Base-by-base conservation (phyloP, 2,329 filamentous ascomycete species). In the Pezicula radicicola region DNA sequence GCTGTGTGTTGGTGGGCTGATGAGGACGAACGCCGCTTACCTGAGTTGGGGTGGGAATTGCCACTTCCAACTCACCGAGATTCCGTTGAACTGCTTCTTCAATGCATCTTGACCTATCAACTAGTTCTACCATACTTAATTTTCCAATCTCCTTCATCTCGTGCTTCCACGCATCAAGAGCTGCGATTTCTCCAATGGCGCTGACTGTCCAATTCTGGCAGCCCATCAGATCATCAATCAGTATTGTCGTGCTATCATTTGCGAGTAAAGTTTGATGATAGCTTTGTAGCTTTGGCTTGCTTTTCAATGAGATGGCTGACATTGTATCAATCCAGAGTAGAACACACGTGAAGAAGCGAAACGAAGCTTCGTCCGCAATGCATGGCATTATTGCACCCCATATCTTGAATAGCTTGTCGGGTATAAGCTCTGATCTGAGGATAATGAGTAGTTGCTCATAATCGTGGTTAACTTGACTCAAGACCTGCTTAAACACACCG, bases 151-250 rank as follows among this genome's bases (percentile, higher is more conserved):
- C 61, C 45, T 68, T 74, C 56, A 72, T 71, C 16, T 73, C 67
- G 60, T 77, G 74, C 66, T 84, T 85, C 81, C 81, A 84, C 0
- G 73, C 70, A 45, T 78, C 75, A 3, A 85, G 70, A 1, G 71
- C 63, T 7, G 79, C 70, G 28, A 81, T 75, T 36, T 81, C 73
- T 12, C 75, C 75, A 27, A 85, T 72, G 8, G 72, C 65, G 33
- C 77, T 65, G 35, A 85, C 48, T 2, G 75, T 74, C 78, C 78
- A 81, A 63, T 82, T 84, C 47, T 79, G 68, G 50, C 79, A 70
- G 2, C 81, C 81, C n/a, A 78, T 61, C 48, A 79, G 75, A 28
- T 75, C 73, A 41, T 76, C 73, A 48, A 83, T 68, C 0, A 65
- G 64, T 0, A 62, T 45, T 2, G 64, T 61, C 16, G 10, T 9